These are phyloP conservation scores for Prunella vulgaris DNA, from an alignment of 257 asterid genomes.

Conservation along the genomic window DNA sequence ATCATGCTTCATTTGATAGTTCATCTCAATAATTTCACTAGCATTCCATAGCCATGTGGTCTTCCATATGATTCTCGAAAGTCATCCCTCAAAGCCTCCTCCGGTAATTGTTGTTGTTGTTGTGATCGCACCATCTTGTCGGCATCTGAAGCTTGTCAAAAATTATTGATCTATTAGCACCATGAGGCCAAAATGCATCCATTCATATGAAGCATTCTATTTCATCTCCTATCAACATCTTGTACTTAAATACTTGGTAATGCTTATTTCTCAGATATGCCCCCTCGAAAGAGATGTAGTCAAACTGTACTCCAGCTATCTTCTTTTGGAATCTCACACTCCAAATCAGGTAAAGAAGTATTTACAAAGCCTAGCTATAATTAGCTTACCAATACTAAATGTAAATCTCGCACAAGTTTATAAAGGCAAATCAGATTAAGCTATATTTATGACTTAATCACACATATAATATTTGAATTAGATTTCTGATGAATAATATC, in stretches of 20 bases:
- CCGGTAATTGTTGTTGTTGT: not conserved
- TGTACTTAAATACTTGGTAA: not conserved
- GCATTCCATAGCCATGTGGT: not conserved
- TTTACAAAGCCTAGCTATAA: not conserved
- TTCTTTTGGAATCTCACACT: not conserved
- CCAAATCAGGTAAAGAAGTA: not conserved
- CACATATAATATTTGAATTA: not conserved
- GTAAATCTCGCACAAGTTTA: not conserved
- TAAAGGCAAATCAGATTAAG: not conserved
- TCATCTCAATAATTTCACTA: not conserved
- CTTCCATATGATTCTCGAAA: not conserved
- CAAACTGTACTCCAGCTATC: not conserved
- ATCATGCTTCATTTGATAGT: not conserved
- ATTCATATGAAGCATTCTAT: not conserved
- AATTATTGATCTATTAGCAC: constrained; percentile 1
- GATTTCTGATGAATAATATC: not conserved
- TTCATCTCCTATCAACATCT: not conserved
- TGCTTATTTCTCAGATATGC: not conserved
- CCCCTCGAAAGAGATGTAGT: not conserved
- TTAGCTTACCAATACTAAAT: not conserved
- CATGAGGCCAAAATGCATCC: not conserved
- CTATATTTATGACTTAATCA: not conserved
- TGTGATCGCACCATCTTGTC: not conserved
- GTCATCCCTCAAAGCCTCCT: not conserved
- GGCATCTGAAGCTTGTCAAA: not conserved